phyloP scores from a whole-genome alignment of 805 yeast species.

The Suhomyces prunicola region DNA sequence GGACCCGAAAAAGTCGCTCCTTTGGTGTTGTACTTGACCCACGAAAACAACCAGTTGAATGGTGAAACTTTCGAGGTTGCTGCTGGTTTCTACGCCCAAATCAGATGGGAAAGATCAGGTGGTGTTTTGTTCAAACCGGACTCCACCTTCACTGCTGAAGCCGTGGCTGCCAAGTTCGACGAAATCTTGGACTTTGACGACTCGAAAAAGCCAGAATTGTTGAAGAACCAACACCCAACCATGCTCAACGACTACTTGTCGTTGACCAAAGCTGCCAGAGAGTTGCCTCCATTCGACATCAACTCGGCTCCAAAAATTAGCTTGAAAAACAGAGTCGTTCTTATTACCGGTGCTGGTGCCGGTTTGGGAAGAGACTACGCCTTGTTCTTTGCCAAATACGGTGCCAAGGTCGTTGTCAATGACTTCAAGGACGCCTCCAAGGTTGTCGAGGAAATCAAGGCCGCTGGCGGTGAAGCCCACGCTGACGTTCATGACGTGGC shows the following conservation, averaged over 20 bases:
- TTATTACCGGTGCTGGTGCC: constrained; percentile 92
- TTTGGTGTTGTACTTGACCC: constrained; percentile 75
- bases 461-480: constrained; percentile 76
- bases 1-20: constrained; percentile 93
- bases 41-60: constrained; percentile 55
- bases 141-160: constrained; percentile 76
- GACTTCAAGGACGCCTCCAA: constrained; percentile 74
- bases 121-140: constrained; percentile 85
- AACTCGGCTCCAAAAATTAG: constrained; percentile 47
- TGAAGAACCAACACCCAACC: constrained; percentile 61
- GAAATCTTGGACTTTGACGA: constrained; percentile 63
- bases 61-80: constrained; percentile 89
- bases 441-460: constrained; percentile 71
- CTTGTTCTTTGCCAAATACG: constrained; percentile 76
- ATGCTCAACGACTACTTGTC: constrained; percentile 68
- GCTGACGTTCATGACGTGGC: constrained; percentile 83
- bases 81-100: constrained; percentile 88
- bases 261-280: constrained; percentile 51
- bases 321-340: constrained; percentile 78
- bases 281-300: constrained; percentile 49
- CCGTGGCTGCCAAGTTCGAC: constrained; percentile 65
- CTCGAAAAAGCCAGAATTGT: constrained; percentile 46
- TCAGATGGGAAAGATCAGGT: constrained; percentile 90
- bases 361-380: constrained; percentile 95
- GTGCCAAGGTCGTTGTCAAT: constrained; percentile 93